Percentiles rank a stretch among this genome's conserved stretches.
These are phyloP conservation scores for Heterobasidion occidentale DNA, from an alignment of 1,284 basidiomycete species.

Conservation along the genomic window DNA sequence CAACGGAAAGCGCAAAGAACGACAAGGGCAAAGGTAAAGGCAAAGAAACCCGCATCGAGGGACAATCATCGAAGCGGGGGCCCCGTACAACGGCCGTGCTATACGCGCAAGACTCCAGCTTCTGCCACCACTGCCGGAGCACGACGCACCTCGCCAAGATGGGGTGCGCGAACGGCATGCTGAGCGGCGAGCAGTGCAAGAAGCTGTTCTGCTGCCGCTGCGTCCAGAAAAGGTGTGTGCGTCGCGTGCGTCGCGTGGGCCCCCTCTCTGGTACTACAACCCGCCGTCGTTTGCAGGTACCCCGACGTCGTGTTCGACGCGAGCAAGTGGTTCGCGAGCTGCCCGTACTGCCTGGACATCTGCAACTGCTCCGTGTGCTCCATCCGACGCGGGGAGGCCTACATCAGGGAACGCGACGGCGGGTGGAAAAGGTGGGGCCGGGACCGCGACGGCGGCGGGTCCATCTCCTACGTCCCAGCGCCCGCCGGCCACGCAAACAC, in stretches of 20 bases:
- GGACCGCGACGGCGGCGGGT: background rate
- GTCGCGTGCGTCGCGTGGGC: background rate
- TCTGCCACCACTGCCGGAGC: conserved; percentile 9
- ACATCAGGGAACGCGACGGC: conserved; percentile 6
- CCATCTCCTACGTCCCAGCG: background rate
- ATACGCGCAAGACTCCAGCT: background rate
- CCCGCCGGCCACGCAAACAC: background rate
- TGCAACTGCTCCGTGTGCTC: conserved; percentile 9
- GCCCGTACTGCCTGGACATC: conserved; percentile 2
- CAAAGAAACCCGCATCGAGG: background rate
- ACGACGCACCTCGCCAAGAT: conserved; percentile 5
- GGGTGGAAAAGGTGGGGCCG: conserved; percentile 8
- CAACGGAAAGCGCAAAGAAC: background rate
- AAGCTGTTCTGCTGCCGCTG: conserved; percentile 8
- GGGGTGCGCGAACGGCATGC: conserved; percentile 1
- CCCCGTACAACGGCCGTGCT: background rate
- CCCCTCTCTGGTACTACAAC: too few relatives aligned
- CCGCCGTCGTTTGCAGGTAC: conserved; percentile 2
- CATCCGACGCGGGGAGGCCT: conserved; percentile 6
- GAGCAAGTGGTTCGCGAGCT: background rate
- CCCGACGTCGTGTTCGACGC: conserved; percentile 7
- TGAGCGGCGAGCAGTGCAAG: background rate
- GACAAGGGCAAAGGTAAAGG: background rate
- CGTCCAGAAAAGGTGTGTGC: conserved; percentile 8
- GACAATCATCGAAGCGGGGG: background rate